Conservation (phyloP, 495 filamentous ascomycete genomes). For the Xylaria sp. region DNA sequence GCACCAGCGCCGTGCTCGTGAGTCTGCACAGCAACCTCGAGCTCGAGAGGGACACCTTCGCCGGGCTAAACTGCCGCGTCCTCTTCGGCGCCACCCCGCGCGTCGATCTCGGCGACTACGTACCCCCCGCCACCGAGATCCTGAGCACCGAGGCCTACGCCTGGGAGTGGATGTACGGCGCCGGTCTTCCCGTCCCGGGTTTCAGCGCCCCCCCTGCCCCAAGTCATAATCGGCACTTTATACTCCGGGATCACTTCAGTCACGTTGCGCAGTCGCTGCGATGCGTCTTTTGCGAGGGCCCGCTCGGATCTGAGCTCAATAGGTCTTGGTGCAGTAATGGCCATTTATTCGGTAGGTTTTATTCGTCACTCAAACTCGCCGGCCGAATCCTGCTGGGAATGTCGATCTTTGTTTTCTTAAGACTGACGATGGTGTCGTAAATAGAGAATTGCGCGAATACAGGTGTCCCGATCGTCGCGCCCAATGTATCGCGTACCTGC, state of each 20-base stretch:
- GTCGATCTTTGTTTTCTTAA: background rate
- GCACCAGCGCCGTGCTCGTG: slow-evolving; percentile 49
- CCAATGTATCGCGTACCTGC: slow-evolving; percentile 51
- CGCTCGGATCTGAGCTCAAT: slow-evolving; percentile 28
- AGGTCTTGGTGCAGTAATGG: slow-evolving; percentile 37
- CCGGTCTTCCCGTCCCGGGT: slow-evolving; percentile 49
- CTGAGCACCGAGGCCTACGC: slow-evolving; percentile 50
- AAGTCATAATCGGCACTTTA: slow-evolving; percentile 7
- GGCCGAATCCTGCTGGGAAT: background rate
- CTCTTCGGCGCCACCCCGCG: slow-evolving; percentile 41
- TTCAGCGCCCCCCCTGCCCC: slow-evolving; percentile 17
- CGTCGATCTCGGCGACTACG: background rate
- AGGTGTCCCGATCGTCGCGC: slow-evolving; percentile 51
- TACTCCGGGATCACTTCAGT: slow-evolving; percentile 42
- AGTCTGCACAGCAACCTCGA: slow-evolving; percentile 47
- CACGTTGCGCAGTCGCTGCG: slow-evolving; percentile 35
- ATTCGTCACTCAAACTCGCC: background rate
- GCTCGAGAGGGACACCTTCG: slow-evolving; percentile 51
- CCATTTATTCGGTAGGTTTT: slow-evolving; percentile 41
- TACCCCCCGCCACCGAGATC: background rate
- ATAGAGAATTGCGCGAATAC: slow-evolving; percentile 48
- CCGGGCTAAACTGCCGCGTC: slow-evolving; percentile 47
- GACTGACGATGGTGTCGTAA: background rate
- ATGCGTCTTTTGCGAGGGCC: slow-evolving; percentile 48
- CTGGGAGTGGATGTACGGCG: slow-evolving; percentile 58